Base-by-base conservation (phyloP, 208 protist species). In the Trypanosoma platydactyli region DNA sequence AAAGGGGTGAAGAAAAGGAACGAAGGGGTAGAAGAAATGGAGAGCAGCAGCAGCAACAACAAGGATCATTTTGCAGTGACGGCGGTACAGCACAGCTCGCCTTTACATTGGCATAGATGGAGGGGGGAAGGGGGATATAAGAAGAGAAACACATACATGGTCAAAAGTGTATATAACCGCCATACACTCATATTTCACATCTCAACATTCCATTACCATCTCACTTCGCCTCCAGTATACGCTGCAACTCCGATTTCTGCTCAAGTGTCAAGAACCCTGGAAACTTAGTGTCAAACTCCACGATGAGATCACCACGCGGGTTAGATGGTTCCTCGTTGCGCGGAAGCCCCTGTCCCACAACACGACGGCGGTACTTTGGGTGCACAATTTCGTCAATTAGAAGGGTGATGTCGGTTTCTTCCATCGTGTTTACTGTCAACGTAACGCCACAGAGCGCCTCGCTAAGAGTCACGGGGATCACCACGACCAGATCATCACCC, bases 371-470 rank as follows among this genome's bases (percentile, higher is more conserved):
- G 64, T 92, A 94, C 35, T 78, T 78, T 3, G 86, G 89, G 58
- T 92, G 80, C 63, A 94, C 89, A 73, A 94, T 91, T 69, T 94
- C 86, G 64, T 94, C 89, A 62, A 94, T 89, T 16, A 90, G 58
- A 24, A 94, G 79, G 0, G 81, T 78, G 22, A 94, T 74, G 68
- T 89, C 80, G 27, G 78, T 73, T 4, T 76, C 85, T 30, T 96
- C 88, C 83, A 94, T 96, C 41, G 83, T 92, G 30, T 75, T 63
- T 55, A 91, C 84, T 16, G 77, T 87, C 33, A 94, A 70, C 24
- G 88, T 93, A 29, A 88, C 88, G n/a, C 90, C 90, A 62, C 86
- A 94, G 13, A 96, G 84, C 1, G 90, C 87, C 55, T 96, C 90
- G 24, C 75, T 78, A 49, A 96, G 80, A 2, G 81, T 83, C 45